These are phyloP conservation scores for Murraya koenigii DNA, from an alignment of 345 rosid genomes.

Conservation along the genomic window DNA sequence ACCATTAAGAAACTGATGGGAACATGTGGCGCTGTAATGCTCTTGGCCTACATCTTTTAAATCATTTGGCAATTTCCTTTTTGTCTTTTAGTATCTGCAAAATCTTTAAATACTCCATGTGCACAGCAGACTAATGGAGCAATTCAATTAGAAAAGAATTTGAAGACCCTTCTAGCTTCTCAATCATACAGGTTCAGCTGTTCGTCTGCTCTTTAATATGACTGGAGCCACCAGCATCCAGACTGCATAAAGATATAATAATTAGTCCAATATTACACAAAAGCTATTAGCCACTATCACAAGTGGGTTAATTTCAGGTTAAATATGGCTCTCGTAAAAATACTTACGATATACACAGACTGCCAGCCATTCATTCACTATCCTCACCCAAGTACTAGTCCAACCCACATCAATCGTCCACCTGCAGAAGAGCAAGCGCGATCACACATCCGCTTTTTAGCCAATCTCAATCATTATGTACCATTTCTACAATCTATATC, in stretches of 20 bases:
- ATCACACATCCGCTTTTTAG: not conserved
- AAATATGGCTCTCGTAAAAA: not conserved
- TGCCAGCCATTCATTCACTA: conserved; percentile 93
- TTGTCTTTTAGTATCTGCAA: not conserved
- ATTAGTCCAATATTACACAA: not conserved
- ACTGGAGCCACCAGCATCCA: conserved; percentile 91
- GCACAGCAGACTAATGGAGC: conserved; percentile 7
- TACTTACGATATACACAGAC: conserved; percentile 85
- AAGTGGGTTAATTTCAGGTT: not conserved
- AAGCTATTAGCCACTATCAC: not conserved
- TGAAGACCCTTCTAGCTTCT: not conserved
- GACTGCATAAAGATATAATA: conserved; percentile 41
- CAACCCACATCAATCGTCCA: conserved; percentile 99
- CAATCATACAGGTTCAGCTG: conserved; percentile 28
- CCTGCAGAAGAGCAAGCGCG: conserved; percentile 34
- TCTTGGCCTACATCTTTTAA: not conserved
- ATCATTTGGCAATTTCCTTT: not conserved
- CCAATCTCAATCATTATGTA: not conserved
- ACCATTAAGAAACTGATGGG: not conserved
- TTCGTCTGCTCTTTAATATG: conserved; percentile 49
- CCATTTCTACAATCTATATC: not conserved
- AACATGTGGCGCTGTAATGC: not conserved
- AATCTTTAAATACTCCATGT: not conserved
- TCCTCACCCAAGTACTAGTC: conserved; percentile 97
- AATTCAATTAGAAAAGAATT: not conserved